Percentiles rank a stretch among this genome's conserved stretches.
Evolutionary conservation across 345 rosid species (phyloP).

Genomic region (Acer campestre): DNA sequence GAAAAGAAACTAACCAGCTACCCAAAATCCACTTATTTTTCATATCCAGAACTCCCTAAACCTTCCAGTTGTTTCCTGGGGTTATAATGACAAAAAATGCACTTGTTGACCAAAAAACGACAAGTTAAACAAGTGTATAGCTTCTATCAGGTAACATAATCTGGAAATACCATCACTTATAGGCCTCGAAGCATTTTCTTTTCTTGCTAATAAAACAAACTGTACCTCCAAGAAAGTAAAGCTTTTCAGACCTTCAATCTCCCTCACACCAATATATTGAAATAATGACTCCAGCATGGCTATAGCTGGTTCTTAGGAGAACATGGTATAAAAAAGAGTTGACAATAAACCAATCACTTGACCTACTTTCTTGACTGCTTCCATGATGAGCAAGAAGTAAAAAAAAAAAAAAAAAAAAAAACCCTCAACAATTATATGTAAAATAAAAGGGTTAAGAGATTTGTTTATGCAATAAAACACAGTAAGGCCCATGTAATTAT

Average conservation of each 20-base stretch:
- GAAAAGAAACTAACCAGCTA: not conserved
- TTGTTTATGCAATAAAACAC: not conserved
- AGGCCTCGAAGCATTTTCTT: not conserved
- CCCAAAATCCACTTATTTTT: not conserved
- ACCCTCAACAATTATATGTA: not conserved
- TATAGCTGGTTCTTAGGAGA: not conserved
- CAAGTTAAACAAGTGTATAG: not conserved
- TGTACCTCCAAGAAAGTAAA: not conserved
- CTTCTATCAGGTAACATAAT: not conserved
- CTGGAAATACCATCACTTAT: not conserved
- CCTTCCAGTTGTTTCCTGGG: not conserved
- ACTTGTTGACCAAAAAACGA: not conserved
- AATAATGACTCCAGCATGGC: not conserved
- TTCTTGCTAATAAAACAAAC: not conserved
- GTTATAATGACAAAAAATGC: not conserved
- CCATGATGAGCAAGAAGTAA: not conserved
- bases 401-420: not conserved
- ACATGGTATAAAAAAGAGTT: not conserved
- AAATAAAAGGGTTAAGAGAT: not conserved
- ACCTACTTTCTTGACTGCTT: not conserved
- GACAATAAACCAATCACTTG: not conserved
- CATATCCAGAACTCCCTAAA: not conserved
- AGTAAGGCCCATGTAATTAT: not conserved
- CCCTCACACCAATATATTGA: not conserved
- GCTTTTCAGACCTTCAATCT: not conserved